These are phyloP conservation scores for Aspergillus wentii DNA, from an alignment of 495 filamentous ascomycete species.

Conservation along the genomic window DNA sequence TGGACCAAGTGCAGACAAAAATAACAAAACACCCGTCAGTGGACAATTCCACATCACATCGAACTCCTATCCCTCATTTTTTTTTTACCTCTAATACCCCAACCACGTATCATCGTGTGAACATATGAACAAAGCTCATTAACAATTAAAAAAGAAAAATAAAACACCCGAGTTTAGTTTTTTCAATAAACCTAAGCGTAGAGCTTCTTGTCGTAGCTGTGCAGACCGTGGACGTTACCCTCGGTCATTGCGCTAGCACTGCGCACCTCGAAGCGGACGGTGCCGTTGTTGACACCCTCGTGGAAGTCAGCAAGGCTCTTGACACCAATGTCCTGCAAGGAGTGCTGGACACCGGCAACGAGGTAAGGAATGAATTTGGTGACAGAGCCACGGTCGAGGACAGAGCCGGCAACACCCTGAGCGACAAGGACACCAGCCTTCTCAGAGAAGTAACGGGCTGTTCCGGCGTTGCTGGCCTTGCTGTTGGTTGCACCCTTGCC, in stretches of 20 bases:
- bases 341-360: slow-evolving; percentile 91
- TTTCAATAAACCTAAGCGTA: slow-evolving; percentile 62
- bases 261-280: slow-evolving; percentile 86
- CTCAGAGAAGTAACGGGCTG: slow-evolving; percentile 97
- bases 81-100: slow-evolving; percentile 28
- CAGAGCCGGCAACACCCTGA: slow-evolving; percentile 85
- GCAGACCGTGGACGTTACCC: slow-evolving; percentile 91
- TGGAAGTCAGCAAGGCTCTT: slow-evolving; percentile 72
- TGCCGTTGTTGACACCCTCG: slow-evolving; percentile 67
- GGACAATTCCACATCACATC: no score
- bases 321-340: slow-evolving; percentile 90
- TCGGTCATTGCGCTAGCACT: slow-evolving; percentile 93
- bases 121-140: slow-evolving; percentile 14
- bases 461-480: slow-evolving; percentile 91
- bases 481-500: slow-evolving; percentile 58
- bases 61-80: slow-evolving; percentile 34
- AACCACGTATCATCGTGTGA: slow-evolving; percentile 27
- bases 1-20: neutral
- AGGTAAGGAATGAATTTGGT: slow-evolving; percentile 95
- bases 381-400: slow-evolving; percentile 72
- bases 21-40: neutral
- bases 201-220: slow-evolving; percentile 99
- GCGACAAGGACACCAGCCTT: slow-evolving; percentile 91
- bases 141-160: slow-evolving; percentile 11
- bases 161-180: slow-evolving; percentile 3